Base-by-base conservation (phyloP, 1,284 basidiomycete species). In the Porodaedalea pini region DNA sequence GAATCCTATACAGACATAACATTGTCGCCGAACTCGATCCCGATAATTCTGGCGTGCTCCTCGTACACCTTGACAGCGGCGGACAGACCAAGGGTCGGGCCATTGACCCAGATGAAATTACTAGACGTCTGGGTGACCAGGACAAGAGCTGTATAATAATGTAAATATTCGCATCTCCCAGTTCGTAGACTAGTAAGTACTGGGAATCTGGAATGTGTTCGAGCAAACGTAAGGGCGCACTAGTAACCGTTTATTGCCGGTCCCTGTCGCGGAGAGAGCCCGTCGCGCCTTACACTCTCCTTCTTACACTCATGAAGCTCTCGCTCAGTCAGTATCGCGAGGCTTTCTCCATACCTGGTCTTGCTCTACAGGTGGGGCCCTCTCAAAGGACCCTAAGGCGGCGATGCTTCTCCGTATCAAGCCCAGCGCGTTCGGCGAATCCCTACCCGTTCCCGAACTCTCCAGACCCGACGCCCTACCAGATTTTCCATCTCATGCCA, bases 21-120 rank as follows among this genome's bases (percentile, higher is more conserved):
- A 75, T 95, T 11, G 75, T 80, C 0, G 91, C 92, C 2, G 77
- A 89, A 59, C 70, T 94, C 10, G 96, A 98, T 71, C 86, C 87
- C 0, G 70, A 82, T 23, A 98, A 98, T 65, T 70, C 81, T 0
- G 95, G 96, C 7, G 92, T 98, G 3, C 78, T 98, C 7, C 74
- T 98, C 48, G 92, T 96, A 8, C 81, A 86, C 60, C 76, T 98
- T 51, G 73, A 79, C 48, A 72, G 73, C 10, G 69, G 71, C 7
- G 77, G 77, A 1, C 70, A 67, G n/a, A 72, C 75, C 13, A 69
- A 71, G 43, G 75, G 77, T 4, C 71, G 74, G 48, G 76, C 80
- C 2, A 67, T 86, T 65, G 75, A 78, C 47, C 70, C 82, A 2
- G 84, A 84, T 61, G 82, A 88, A 59, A 81, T 89, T 64, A 73